phyloP scores from a whole-genome alignment of 2,329 filamentous ascomycete genomes.

The Dactylellina haptotyla region DNA sequence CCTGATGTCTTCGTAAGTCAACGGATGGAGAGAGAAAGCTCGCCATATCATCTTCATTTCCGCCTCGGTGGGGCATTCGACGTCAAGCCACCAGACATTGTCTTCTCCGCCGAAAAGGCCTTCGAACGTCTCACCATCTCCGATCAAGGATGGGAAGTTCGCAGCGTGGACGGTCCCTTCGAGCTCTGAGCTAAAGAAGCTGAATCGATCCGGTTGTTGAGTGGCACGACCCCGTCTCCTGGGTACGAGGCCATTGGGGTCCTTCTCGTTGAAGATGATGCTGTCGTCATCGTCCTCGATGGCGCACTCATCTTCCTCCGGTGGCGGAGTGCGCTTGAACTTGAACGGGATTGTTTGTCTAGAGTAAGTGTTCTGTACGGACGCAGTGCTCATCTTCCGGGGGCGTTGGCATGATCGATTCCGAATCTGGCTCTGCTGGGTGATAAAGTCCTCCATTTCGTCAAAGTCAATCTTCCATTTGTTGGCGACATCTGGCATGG shows the following conservation, averaged over 20 bases:
- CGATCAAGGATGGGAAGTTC: slow-evolving; percentile 80
- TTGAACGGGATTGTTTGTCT: slow-evolving; percentile 51
- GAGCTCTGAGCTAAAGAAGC: slow-evolving; percentile 95
- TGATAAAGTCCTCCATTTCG: slow-evolving; percentile 90
- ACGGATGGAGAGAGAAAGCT: slow-evolving; percentile 91
- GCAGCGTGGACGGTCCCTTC: slow-evolving; percentile 92
- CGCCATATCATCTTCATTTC: slow-evolving; percentile 96
- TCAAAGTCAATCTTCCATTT: slow-evolving; percentile 88
- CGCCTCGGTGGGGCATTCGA: slow-evolving; percentile 86
- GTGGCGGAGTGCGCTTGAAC: slow-evolving; percentile 38
- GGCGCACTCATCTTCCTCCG: slow-evolving; percentile 42
- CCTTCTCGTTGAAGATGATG: slow-evolving; percentile 38
- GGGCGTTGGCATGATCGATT: slow-evolving; percentile 53
- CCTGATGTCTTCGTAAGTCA: slow-evolving; percentile 96
- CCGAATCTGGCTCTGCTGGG: slow-evolving; percentile 62
- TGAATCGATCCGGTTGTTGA: slow-evolving; percentile 78
- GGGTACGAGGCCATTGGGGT: slow-evolving; percentile 11
- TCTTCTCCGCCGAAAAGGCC: slow-evolving; percentile 81
- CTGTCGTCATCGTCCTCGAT: slow-evolving; percentile 50
- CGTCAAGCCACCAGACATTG: slow-evolving; percentile 84
- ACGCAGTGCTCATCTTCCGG: slow-evolving; percentile 57
- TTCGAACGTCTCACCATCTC: slow-evolving; percentile 79
- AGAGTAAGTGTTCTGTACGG: slow-evolving; percentile 50
- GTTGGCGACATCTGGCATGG: slow-evolving; percentile 77
- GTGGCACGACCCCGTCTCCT: slow-evolving; percentile 28